Percentiles rank a stretch among this genome's conserved stretches.
Conservation (phyloP, 352 stramenopile species). For the Thalassiosira mediterranea region DNA sequence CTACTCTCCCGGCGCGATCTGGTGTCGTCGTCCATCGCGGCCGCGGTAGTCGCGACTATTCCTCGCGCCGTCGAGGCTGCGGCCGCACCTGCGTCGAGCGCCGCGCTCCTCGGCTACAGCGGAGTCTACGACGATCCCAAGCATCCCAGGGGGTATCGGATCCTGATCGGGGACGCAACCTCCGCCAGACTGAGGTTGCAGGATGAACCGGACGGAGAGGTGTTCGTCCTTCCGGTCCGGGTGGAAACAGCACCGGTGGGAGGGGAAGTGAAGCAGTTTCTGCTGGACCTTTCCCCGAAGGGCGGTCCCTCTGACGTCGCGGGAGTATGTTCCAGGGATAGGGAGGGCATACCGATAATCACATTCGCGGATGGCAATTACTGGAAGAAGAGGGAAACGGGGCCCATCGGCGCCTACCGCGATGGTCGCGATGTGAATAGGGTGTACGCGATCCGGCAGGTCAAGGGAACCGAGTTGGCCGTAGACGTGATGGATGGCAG, state of each 20-base stretch:
- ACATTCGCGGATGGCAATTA: slow-evolving; percentile 4
- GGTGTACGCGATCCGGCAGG: slow-evolving; percentile 13
- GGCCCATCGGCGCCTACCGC: slow-evolving; percentile 25
- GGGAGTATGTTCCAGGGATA: slow-evolving; percentile 27
- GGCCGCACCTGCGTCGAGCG: no score
- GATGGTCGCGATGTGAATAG: not conserved
- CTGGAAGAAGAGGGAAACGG: slow-evolving; percentile 34
- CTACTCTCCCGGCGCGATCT: no score
- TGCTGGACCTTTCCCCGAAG: not conserved
- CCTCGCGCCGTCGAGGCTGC: no score
- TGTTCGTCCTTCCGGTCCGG: not conserved
- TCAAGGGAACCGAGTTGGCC: slow-evolving; percentile 11
- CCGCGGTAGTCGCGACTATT: no score
- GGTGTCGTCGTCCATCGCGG: no score
- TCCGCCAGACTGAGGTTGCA: not conserved
- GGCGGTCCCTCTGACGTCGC: not conserved
- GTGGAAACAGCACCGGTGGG: not conserved
- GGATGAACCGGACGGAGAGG: slow-evolving; percentile 3
- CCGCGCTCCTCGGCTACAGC: slow-evolving; percentile 9
- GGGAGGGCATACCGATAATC: slow-evolving; percentile 22
- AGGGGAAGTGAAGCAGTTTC: slow-evolving; percentile 6
- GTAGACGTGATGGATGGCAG: slow-evolving; percentile 13
- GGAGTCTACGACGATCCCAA: slow-evolving; percentile 10
- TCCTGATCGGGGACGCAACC: slow-evolving; percentile 7
- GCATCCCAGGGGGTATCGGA: slow-evolving; percentile 8